Base-by-base conservation (phyloP, 2,329 filamentous ascomycete species). In the Penicillium expansum region DNA sequence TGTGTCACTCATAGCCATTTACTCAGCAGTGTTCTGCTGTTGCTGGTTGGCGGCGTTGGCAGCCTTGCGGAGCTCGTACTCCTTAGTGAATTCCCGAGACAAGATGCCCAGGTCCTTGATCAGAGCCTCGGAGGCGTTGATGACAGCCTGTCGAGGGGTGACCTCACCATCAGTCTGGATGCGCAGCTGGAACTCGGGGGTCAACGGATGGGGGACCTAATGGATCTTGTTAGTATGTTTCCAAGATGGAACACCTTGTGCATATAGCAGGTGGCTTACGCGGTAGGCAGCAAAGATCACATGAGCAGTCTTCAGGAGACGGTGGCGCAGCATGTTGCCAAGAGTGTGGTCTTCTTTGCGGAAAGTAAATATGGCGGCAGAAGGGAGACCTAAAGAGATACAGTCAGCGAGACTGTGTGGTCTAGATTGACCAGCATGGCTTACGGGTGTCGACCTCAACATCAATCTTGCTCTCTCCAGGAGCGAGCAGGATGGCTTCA, bases 291-390 rank as follows among this genome's bases (percentile, higher is more conserved):
- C 87, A 82, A 97, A 96, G 67, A 89, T 80, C 67, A 99, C 89
- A 72, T 95, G 88, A 18, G 86, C 84, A 68, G 91, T 89, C 73
- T 90, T 87, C 78, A 94, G 87, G 56, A 99, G 88, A 68, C 93
- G 90, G 69, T 91, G 87, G 47, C 89, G 85, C 55, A 99, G 83
- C 55, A 99, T 83, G 75, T 99, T 97, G 67, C 88, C 94, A 27
- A 99, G 84, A 1, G 93, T 97, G 77, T 97, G 93, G 68, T 99
- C 94, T 75, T 99, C 94, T 76, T 97, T 97, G 77, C 91, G 91
- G 77, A 99, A 87, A 57, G 91, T 86, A 79, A 99, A 99, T 76
- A 97, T 90, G 10, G 91, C 90, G n/a, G 90, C 92, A 73, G 96
- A 96, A 22, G 93, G 91, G 72, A 96, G 92, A 70, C 91, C 92